These are phyloP conservation scores for Laburnicola sp. DNA, from an alignment of 2,329 filamentous ascomycete species.

Conservation along the genomic window DNA sequence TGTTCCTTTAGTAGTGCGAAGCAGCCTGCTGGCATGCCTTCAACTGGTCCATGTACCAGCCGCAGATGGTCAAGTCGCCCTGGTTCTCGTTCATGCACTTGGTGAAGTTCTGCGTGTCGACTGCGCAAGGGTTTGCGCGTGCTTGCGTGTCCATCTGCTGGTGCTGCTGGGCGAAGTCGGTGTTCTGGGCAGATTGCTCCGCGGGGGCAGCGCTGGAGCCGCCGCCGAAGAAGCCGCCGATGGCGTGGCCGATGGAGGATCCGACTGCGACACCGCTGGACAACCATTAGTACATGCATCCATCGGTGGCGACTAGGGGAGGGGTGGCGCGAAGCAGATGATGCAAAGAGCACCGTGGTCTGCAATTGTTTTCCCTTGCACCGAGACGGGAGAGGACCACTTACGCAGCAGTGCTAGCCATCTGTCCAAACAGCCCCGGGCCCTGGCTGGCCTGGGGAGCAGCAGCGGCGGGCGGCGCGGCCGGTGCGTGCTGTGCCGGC, in stretches of 20 bases:
- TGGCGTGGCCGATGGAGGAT: conserved; percentile 91
- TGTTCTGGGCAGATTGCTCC: conserved; percentile 47
- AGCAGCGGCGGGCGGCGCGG: conserved; percentile 51
- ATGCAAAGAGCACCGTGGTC: background rate
- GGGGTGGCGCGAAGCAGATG: background rate
- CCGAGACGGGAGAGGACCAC: conserved; percentile 46
- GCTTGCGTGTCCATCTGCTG: conserved; percentile 53
- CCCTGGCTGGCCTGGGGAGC: conserved; percentile 60
- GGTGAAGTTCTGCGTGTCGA: conserved; percentile 82
- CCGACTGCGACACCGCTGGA: conserved; percentile 91
- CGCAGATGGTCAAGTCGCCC: conserved; percentile 93
- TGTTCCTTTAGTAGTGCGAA: conserved; percentile 49
- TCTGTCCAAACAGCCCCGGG: conserved; percentile 89
- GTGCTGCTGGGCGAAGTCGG: conserved; percentile 35
- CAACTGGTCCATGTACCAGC: conserved; percentile 97
- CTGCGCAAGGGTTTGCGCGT: conserved; percentile 61
- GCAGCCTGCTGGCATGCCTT: conserved; percentile 56
- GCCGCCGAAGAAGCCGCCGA: conserved; percentile 85
- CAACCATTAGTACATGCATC: conserved; percentile 9
- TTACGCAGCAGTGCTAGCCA: conserved; percentile 97
- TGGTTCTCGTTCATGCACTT: conserved; percentile 95
- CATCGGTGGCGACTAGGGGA: conserved; percentile 3
- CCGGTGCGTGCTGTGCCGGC: conserved; percentile 51
- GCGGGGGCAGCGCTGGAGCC: conserved; percentile 62
- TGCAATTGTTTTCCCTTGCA: background rate